These are phyloP conservation scores for Thraustotheca clavata DNA, from an alignment of 352 stramenopile genomes.

Conservation along the genomic window DNA sequence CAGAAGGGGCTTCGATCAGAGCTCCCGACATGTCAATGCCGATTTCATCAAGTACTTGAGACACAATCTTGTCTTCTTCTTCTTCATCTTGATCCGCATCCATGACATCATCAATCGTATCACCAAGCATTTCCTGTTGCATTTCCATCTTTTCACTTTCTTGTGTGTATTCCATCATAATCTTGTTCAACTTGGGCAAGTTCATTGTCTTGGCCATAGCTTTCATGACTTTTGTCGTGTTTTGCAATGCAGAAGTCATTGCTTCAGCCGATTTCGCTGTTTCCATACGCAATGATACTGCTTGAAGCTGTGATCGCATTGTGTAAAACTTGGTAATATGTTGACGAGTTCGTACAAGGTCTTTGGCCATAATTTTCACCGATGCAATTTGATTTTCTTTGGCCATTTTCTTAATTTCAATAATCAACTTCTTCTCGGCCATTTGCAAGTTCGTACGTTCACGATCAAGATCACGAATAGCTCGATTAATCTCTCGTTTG, in stretches of 20 bases:
- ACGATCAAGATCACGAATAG: slow-evolving; percentile 93
- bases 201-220: slow-evolving; percentile 94
- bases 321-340: slow-evolving; percentile 98
- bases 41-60: slow-evolving; percentile 96
- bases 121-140: slow-evolving; percentile 96
- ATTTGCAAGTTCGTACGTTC: slow-evolving; percentile 89
- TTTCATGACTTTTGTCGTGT: slow-evolving; percentile 78
- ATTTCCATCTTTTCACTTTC: slow-evolving; percentile 98
- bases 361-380: slow-evolving; percentile 97
- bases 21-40: slow-evolving; percentile 90
- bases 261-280: slow-evolving; percentile 95
- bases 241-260: slow-evolving; percentile 85
- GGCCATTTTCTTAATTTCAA: slow-evolving; percentile 97
- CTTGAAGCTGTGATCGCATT: slow-evolving; percentile 95
- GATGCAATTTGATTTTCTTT: slow-evolving; percentile 93
- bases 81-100: slow-evolving; percentile 93
- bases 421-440: slow-evolving; percentile 92
- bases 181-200: slow-evolving; percentile 93
- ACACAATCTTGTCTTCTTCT: slow-evolving; percentile 94
- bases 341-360: slow-evolving; percentile 92
- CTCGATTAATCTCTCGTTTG: slow-evolving; percentile 96
- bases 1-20: slow-evolving; percentile 83
- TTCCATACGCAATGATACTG: slow-evolving; percentile 88
- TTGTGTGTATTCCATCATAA: slow-evolving; percentile 97
- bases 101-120: slow-evolving; percentile 96